Evolutionary conservation across 2,329 filamentous ascomycete genomes (phyloP), one percentile per base, ranked within the genome.

Genomic region (Aspergillus brunneoviolaceus): DNA sequence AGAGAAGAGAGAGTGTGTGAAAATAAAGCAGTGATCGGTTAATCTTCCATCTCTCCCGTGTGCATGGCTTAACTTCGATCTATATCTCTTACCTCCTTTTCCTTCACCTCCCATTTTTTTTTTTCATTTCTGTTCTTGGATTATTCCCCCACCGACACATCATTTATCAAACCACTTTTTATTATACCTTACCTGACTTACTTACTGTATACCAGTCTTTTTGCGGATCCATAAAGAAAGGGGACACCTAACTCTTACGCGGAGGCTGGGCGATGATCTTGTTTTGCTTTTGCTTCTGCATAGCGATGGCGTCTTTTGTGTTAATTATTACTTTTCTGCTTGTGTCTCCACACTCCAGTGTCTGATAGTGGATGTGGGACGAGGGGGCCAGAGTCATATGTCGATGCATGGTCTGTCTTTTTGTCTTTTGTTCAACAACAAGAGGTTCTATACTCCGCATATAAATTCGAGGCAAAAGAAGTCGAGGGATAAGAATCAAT

Each of bases 301-400:
- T 76, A 76, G 74, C 74, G 74, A 67, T 70, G 74, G 74, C 73
- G 74, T 76, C 75, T 57, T 59, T 55, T 61, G 5, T 29, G 27
- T 29, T 29, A 9, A 9, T 29, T 1, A 10, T 29, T 3, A 29
- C 52, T 62, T 52, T 60, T 55, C 35, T 58, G 63, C 60, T 58
- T 57, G 61, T 60, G 33, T 52, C 60, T 55, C 53, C 53, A 49
- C 14, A 49, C 55, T 49, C 52, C 39, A 23, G 42, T 52, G 48
- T 55, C 60, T 57, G 16, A 19, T 45, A 10, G 5, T 14, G 35
- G 35, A 7, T 33, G 31, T 33, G 31, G 31, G 23, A 33, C 31
- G 12, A 9, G 31, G 3, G 7, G 31, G 35, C 35, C 35, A 16
- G 35, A 42, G 5, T 42, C 11, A 42, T n/a, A 42, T 42, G 14